These are phyloP conservation scores for Syzygium syzygioides DNA, from an alignment of 441 rosid genomes.

Conservation along the genomic window DNA sequence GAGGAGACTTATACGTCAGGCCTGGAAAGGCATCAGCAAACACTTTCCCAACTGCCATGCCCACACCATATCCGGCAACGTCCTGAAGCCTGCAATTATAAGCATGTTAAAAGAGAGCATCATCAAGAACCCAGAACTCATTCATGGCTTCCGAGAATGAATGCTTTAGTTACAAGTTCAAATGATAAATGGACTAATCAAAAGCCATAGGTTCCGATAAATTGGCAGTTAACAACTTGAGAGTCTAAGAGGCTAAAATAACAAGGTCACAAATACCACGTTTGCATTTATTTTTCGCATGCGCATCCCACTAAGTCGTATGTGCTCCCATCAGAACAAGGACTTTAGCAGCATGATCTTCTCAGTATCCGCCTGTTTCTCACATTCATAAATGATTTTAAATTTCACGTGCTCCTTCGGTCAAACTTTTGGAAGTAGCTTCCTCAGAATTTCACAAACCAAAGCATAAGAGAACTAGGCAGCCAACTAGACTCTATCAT, in stretches of 20 bases:
- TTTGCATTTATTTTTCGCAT: background rate
- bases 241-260: background rate
- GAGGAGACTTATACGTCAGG: slow-evolving; percentile 50
- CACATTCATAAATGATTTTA: background rate
- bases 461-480: background rate
- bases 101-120: slow-evolving; percentile 6
- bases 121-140: background rate
- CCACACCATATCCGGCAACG: slow-evolving; percentile 83
- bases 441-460: background rate
- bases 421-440: background rate
- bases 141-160: background rate
- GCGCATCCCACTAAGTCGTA: background rate
- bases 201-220: background rate
- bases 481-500: background rate
- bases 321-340: background rate
- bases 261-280: background rate
- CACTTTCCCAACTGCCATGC: slow-evolving; percentile 51
- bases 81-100: slow-evolving; percentile 72
- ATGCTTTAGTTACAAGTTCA: background rate
- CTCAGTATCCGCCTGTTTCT: background rate
- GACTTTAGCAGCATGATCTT: background rate
- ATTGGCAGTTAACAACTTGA: background rate
- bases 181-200: background rate
- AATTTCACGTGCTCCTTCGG: background rate
- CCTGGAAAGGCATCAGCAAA: slow-evolving; percentile 56